Evolutionary conservation across 1,284 basidiomycete genomes (phyloP).

Genomic region (Rhizoctonia solani): DNA sequence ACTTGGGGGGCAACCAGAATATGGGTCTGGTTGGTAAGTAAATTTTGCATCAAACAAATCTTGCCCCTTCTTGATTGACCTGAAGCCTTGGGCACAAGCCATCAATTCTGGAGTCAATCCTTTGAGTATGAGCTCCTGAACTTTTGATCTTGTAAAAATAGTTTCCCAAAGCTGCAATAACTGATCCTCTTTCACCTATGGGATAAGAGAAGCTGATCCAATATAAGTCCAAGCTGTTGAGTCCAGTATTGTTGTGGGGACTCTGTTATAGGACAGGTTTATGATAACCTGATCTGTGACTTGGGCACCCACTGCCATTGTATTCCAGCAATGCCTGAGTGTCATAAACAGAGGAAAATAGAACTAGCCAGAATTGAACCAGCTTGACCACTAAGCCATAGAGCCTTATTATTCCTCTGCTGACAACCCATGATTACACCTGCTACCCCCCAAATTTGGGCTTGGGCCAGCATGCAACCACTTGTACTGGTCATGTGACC

Average conservation of each 20-base stretch:
- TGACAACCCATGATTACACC: no score
- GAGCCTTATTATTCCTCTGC: no score
- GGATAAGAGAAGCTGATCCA: background rate
- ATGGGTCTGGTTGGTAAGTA: conserved; percentile 8
- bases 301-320: background rate
- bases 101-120: conserved; percentile 7
- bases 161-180: conserved; percentile 3
- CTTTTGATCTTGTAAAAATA: background rate
- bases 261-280: conserved; percentile 37
- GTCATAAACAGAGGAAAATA: no score
- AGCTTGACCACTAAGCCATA: no score
- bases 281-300: conserved; percentile 35
- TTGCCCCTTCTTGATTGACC: background rate
- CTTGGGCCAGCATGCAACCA: no score
- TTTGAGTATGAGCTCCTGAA: conserved; percentile 5
- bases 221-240: background rate
- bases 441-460: no score
- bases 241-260: background rate
- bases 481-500: no score
- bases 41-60: background rate
- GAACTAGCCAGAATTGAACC: no score
- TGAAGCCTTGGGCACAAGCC: conserved; percentile 13
- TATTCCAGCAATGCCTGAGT: background rate
- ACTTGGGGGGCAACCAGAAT: conserved; percentile 21
- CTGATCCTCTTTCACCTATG: conserved; percentile 1